These are phyloP conservation scores for Fusarium tricinctum DNA, from an alignment of 2,329 filamentous ascomycete genomes.

Conservation along the genomic window DNA sequence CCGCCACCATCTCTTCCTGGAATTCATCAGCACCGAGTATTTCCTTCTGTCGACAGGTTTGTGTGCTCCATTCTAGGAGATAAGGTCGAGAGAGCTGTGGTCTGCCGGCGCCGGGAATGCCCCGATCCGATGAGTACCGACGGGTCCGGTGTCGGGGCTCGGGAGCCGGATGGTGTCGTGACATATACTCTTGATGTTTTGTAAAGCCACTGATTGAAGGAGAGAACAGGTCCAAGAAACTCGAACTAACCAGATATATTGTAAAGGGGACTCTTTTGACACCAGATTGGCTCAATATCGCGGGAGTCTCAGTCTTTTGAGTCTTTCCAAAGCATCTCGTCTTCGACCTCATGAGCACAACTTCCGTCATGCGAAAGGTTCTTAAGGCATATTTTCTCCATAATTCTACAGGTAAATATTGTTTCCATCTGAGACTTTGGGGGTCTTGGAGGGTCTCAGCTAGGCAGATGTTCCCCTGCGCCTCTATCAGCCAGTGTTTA, in stretches of 20 bases:
- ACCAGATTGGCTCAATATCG: slow-evolving; percentile 1
- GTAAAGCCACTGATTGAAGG: not conserved
- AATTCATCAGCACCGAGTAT: slow-evolving; percentile 35
- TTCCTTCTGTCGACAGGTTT: slow-evolving; percentile 41
- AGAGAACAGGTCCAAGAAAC: not conserved
- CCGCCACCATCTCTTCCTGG: slow-evolving; percentile 35
- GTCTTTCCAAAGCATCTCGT: not conserved
- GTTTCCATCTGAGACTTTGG: slow-evolving; percentile 10
- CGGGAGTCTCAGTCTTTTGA: slow-evolving; percentile 38
- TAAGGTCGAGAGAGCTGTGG: slow-evolving; percentile 38
- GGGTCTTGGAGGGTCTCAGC: slow-evolving; percentile 16
- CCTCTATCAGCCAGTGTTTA: slow-evolving; percentile 40
- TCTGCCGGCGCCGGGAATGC: slow-evolving; percentile 13
- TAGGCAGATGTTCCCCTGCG: slow-evolving; percentile 45
- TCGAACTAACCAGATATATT: not conserved
- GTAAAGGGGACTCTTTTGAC: slow-evolving; percentile 1
- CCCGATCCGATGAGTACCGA: slow-evolving; percentile 44
- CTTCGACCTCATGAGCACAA: slow-evolving; percentile 41
- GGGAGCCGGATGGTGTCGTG: slow-evolving; percentile 33
- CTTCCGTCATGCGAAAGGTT: slow-evolving; percentile 42
- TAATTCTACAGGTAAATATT: slow-evolving; percentile 5
- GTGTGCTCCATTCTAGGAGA: slow-evolving; percentile 45
- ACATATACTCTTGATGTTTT: slow-evolving; percentile 24
- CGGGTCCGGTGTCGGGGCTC: slow-evolving; percentile 39
- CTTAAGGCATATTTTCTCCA: slow-evolving; percentile 25